A percentile compares a stretch with the other conserved stretches of the same genome.
Conservation (phyloP, 2,329 filamentous ascomycete genomes). For the Sphaerulina populicola region DNA sequence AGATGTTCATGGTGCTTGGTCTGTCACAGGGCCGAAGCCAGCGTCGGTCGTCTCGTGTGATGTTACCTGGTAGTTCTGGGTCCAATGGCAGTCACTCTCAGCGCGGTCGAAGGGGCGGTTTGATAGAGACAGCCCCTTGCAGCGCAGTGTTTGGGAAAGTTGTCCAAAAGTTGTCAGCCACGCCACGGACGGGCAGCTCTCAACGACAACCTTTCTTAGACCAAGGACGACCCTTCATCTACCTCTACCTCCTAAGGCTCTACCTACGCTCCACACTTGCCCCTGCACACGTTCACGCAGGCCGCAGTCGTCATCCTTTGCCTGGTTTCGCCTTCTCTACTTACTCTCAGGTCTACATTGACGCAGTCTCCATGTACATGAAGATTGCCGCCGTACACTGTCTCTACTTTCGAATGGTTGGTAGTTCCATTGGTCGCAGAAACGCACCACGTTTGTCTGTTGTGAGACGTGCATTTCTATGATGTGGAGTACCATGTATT, state of each 20-base stretch:
- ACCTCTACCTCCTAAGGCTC: too few species aligned
- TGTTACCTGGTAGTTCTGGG: background rate
- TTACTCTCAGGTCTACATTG: too few species aligned
- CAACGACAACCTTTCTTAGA: too few species aligned
- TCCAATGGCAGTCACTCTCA: background rate
- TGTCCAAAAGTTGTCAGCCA: background rate
- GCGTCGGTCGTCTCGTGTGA: constrained; percentile 1
- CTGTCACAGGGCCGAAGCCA: constrained; percentile 7
- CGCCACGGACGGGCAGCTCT: background rate
- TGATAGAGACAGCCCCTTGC: background rate
- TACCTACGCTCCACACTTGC: background rate
- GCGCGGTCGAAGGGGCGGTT: background rate
- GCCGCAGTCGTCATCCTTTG: background rate
- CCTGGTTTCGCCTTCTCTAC: background rate
- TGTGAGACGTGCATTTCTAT: too few species aligned
- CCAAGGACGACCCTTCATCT: background rate
- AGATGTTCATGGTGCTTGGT: constrained; percentile 54
- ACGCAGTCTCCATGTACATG: too few species aligned
- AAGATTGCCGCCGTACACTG: too few species aligned
- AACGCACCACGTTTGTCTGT: too few species aligned
- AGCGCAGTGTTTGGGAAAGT: background rate
- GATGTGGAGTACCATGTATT: too few species aligned
- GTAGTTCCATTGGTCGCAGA: too few species aligned
- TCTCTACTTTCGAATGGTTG: too few species aligned
- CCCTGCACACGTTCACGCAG: background rate